Evolutionary conservation across 345 rosid genomes (phyloP).

Genomic region (Syzygium aqueum): DNA sequence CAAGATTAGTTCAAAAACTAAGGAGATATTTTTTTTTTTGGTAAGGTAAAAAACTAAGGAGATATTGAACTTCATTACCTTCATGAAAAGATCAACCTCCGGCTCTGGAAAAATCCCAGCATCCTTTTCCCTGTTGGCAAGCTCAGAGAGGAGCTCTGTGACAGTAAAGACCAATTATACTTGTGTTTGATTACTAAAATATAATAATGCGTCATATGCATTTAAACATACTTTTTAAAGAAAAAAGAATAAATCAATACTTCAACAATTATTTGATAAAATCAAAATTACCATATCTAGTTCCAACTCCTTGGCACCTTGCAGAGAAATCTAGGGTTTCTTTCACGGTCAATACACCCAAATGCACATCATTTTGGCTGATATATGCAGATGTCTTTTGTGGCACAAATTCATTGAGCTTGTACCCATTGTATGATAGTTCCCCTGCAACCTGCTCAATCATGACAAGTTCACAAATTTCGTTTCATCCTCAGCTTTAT

Average conservation of each 20-base stretch:
- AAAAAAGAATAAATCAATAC: too few species aligned
- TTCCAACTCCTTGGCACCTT: constrained; percentile 86
- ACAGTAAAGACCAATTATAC: neutral
- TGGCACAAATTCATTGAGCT: constrained; percentile 58
- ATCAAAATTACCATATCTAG: constrained; percentile 55
- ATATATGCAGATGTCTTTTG: constrained; percentile 85
- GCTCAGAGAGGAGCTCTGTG: constrained; percentile 61
- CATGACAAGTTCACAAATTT: neutral
- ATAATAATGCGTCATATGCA: neutral
- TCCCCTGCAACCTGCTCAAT: constrained; percentile 52
- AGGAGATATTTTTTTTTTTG: too few species aligned
- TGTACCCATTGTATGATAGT: constrained; percentile 65
- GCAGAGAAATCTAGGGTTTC: constrained; percentile 94
- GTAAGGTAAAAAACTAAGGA: neutral
- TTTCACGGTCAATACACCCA: constrained; percentile 82
- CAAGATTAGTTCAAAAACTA: neutral
- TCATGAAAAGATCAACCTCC: constrained; percentile 87
- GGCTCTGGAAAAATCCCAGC: constrained; percentile 77
- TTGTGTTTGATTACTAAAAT: neutral
- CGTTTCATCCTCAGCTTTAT: neutral
- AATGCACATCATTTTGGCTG: constrained; percentile 87
- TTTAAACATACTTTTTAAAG: neutral
- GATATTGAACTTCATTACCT: constrained; percentile 19
- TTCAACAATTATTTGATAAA: neutral
- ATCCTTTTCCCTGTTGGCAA: constrained; percentile 69